Conservation (phyloP, 306 rosid genomes). For the Trifolium dubium region DNA sequence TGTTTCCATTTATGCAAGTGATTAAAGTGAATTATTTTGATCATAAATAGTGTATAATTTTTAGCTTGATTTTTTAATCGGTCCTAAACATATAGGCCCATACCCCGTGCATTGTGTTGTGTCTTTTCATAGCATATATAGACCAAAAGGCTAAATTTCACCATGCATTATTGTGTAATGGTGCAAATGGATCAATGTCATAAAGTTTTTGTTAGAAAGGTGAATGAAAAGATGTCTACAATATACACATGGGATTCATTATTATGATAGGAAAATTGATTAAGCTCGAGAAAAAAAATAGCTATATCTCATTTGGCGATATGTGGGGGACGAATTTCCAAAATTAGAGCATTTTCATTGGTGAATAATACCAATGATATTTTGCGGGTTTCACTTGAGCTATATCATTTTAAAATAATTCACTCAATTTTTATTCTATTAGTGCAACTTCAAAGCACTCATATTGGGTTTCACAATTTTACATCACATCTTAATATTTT, state of each 20-base stretch:
- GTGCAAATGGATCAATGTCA: conserved; percentile 32
- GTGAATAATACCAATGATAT: too few relatives aligned
- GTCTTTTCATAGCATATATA: conserved; percentile 47
- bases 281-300: not conserved
- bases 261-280: conserved; percentile 41
- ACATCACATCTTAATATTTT: too few relatives aligned
- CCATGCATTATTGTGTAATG: conserved; percentile 30
- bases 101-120: conserved; percentile 40
- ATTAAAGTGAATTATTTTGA: conserved; percentile 24
- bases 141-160: conserved; percentile 38
- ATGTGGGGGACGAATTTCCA: conserved; percentile 9
- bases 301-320: not conserved
- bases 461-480: too few relatives aligned
- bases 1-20: conserved; percentile 32
- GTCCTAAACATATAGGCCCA: conserved; percentile 43
- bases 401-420: too few relatives aligned
- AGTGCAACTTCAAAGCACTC: too few relatives aligned
- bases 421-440: too few relatives aligned
- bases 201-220: conserved; percentile 45
- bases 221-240: conserved; percentile 36
- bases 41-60: conserved; percentile 27
- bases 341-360: too few relatives aligned
- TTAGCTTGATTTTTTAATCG: conserved; percentile 27
- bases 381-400: too few relatives aligned
- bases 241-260: conserved; percentile 34